phyloP scores from a whole-genome alignment of 2,329 filamentous ascomycete genomes.

The Arthroderma sp. region DNA sequence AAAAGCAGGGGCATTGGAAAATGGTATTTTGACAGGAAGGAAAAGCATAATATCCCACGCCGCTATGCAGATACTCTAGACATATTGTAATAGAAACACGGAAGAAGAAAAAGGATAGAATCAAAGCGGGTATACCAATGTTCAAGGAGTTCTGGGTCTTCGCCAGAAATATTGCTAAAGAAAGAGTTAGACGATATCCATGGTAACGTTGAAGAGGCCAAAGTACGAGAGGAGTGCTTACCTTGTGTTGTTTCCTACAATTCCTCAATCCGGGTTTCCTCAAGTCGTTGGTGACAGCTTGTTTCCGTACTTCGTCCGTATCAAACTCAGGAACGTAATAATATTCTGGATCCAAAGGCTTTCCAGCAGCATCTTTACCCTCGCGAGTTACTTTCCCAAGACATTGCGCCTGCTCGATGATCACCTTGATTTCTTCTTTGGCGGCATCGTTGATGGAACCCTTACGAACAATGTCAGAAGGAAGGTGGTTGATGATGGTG shows the following conservation, averaged over 20 bases:
- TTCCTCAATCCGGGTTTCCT: constrained; percentile 78
- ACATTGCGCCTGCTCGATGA: constrained; percentile 63
- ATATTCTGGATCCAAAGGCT: constrained; percentile 87
- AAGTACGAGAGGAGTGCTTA: constrained; percentile 32
- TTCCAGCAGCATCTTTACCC: constrained; percentile 92
- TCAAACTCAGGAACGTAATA: constrained; percentile 91
- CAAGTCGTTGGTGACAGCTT: constrained; percentile 73
- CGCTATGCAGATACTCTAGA: not conserved
- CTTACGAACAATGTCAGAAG: constrained; percentile 45
- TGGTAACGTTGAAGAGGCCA: not conserved
- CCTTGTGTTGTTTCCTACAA: constrained; percentile 95
- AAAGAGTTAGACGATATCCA: constrained; percentile 5
- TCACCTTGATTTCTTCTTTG: constrained; percentile 50
- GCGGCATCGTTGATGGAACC: constrained; percentile 34
- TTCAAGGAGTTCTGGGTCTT: constrained; percentile 37
- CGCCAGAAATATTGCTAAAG: constrained; percentile 59
- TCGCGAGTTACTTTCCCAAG: constrained; percentile 80
- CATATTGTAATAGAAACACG: not conserved
- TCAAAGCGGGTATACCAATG: not conserved
- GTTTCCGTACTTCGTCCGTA: constrained; percentile 59
- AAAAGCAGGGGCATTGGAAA: not conserved
- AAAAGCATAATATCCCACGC: not conserved
- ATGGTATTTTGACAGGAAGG: not conserved
- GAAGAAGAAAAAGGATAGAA: not conserved
- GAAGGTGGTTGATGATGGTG: constrained; percentile 76